Conservation (phyloP, 2,329 filamentous ascomycete species). For the Orbilia quercus region DNA sequence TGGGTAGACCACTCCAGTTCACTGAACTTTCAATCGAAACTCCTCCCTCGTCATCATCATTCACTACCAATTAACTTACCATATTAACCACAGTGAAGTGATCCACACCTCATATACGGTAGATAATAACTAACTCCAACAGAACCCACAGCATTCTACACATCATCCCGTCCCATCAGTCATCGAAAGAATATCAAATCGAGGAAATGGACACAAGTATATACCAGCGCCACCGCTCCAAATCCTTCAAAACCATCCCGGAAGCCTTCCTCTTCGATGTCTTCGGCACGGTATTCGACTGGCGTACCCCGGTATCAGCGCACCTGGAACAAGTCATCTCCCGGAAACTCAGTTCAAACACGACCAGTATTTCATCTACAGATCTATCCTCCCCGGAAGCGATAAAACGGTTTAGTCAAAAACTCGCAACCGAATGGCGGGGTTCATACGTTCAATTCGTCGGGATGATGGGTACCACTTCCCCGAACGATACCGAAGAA, state of each 20-base stretch:
- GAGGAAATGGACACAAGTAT: background rate
- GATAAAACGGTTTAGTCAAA: constrained; percentile 70
- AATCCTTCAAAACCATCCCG: constrained; percentile 59
- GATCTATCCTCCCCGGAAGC: constrained; percentile 63
- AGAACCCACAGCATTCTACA: too few relatives aligned
- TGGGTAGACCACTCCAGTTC: too few relatives aligned
- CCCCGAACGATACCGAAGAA: constrained; percentile 58
- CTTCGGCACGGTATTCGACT: constrained; percentile 84
- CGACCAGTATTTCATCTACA: constrained; percentile 61
- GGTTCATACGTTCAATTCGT: constrained; percentile 71
- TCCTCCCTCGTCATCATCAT: too few relatives aligned
- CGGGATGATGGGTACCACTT: constrained; percentile 62
- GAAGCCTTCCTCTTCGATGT: constrained; percentile 78
- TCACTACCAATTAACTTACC: too few relatives aligned
- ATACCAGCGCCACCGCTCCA: background rate
- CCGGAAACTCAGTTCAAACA: constrained; percentile 65
- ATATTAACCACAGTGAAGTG: too few relatives aligned
- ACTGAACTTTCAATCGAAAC: too few relatives aligned
- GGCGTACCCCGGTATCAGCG: constrained; percentile 74
- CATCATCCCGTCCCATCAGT: too few relatives aligned
- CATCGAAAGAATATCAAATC: background rate
- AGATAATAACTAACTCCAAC: too few relatives aligned
- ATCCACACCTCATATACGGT: too few relatives aligned
- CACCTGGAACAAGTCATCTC: constrained; percentile 69
- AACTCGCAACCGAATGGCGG: constrained; percentile 78